phyloP scores from a whole-genome alignment of 1,284 basidiomycete genomes.

The Marasmius fiardii region DNA sequence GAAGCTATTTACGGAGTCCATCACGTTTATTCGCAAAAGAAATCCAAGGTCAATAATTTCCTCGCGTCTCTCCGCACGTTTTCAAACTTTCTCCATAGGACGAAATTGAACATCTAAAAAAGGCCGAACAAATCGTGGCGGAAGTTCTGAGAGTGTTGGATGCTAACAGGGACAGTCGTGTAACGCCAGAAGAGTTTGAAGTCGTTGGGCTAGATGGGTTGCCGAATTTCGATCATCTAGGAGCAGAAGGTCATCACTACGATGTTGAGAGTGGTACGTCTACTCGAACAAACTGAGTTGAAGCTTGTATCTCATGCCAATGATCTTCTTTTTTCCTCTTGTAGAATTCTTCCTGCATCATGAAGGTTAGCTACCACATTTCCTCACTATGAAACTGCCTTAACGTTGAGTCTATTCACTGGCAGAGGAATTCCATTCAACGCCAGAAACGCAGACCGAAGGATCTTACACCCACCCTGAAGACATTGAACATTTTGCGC shows the following conservation, averaged over 20 bases:
- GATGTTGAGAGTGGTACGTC: slow-evolving; percentile 79
- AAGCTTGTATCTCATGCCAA: no score
- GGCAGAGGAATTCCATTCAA: slow-evolving; percentile 86
- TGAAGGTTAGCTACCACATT: slow-evolving; percentile 59
- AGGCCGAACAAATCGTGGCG: slow-evolving; percentile 80
- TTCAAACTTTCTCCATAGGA: slow-evolving; percentile 39
- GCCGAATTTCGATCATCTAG: slow-evolving; percentile 86
- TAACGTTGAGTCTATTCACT: slow-evolving; percentile 3
- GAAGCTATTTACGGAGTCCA: slow-evolving; percentile 95
- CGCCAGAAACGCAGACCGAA: slow-evolving; percentile 96
- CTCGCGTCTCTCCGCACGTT: not conserved
- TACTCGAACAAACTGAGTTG: not conserved
- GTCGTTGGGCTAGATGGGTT: slow-evolving; percentile 75
- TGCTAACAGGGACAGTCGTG: slow-evolving; percentile 72
- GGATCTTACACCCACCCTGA: slow-evolving; percentile 93
- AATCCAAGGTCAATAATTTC: slow-evolving; percentile 57
- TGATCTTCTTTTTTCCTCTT: no score
- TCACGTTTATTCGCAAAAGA: slow-evolving; percentile 88
- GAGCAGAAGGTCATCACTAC: slow-evolving; percentile 91
- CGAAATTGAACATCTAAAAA: slow-evolving; percentile 78
- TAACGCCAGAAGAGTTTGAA: slow-evolving; percentile 81
- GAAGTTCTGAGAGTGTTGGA: slow-evolving; percentile 79
- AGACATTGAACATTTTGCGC: slow-evolving; percentile 84
- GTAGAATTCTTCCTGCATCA: slow-evolving; percentile 87
- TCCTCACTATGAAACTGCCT: not conserved